Evolutionary conservation across 2,329 filamentous ascomycete genomes (phyloP).

Genomic region (Xylaria sp.): DNA sequence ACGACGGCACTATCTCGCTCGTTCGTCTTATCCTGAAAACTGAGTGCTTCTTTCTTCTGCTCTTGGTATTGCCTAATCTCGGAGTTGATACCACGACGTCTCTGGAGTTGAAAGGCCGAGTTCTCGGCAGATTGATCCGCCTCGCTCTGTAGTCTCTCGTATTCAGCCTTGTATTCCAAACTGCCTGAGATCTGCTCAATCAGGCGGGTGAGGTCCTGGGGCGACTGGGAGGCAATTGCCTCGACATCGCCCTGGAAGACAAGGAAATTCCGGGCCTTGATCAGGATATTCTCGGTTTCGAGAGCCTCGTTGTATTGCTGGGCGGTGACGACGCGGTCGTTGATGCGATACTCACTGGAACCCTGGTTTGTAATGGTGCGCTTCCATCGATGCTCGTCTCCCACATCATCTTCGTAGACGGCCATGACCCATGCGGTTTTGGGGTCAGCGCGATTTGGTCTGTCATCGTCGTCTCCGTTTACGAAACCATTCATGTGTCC

Average conservation of each 20-base stretch:
- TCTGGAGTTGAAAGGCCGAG: slow-evolving; percentile 86
- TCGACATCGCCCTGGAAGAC: slow-evolving; percentile 99
- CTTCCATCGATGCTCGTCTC: slow-evolving; percentile 95
- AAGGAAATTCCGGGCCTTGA: slow-evolving; percentile 97
- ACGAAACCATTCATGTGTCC: slow-evolving; percentile 70
- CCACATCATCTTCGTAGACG: slow-evolving; percentile 96
- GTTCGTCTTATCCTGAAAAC: slow-evolving; percentile 88
- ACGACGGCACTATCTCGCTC: slow-evolving; percentile 92
- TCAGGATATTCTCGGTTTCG: slow-evolving; percentile 94
- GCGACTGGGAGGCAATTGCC: slow-evolving; percentile 93
- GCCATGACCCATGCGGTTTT: slow-evolving; percentile 99
- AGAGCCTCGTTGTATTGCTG: slow-evolving; percentile 93
- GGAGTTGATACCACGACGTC: slow-evolving; percentile 92
- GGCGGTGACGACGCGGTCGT: slow-evolving; percentile 87
- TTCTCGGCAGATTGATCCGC: slow-evolving; percentile 89
- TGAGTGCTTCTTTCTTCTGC: slow-evolving; percentile 95
- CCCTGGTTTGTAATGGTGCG: slow-evolving; percentile 89
- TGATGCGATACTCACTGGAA: slow-evolving; percentile 95
- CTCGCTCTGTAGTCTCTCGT: slow-evolving; percentile 88
- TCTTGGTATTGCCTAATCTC: slow-evolving; percentile 98
- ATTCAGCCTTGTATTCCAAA: slow-evolving; percentile 92
- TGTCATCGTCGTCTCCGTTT: slow-evolving; percentile 69
- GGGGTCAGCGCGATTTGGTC: slow-evolving; percentile 80
- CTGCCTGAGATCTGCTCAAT: slow-evolving; percentile 99
- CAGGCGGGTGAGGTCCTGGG: slow-evolving; percentile 89